Evolutionary conservation across 75 land plant species (phyloP).

Genomic region (Ceratopteris richardii): DNA sequence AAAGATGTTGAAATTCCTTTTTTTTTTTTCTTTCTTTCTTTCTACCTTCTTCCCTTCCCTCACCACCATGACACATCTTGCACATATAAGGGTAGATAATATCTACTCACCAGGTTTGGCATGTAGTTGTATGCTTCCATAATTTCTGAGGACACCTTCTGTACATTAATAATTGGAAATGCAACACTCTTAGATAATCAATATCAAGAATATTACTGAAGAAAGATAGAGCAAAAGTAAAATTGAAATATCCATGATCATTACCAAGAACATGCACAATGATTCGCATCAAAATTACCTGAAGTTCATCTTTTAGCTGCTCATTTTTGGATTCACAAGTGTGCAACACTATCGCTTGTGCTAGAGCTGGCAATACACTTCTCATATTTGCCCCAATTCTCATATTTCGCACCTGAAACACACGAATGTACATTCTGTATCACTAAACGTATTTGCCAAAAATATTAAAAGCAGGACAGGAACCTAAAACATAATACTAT

Average conservation of each 20-base stretch:
- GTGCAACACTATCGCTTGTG: slow-evolving; percentile 72
- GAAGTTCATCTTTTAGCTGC: not conserved
- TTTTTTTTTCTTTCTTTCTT: no score
- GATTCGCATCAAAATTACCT: not conserved
- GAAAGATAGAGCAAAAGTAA: no score
- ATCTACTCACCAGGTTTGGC: slow-evolving; percentile 57
- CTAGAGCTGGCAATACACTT: slow-evolving; percentile 82
- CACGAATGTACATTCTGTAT: not conserved
- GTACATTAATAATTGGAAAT: slow-evolving; percentile 6
- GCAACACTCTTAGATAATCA: no score
- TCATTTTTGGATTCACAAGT: not conserved
- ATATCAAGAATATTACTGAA: no score
- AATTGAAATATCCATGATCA: not conserved
- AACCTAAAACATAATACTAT: no score
- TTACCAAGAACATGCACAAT: no score
- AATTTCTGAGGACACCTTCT: slow-evolving; percentile 49
- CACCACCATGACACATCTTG: no score
- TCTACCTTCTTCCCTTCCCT: no score
- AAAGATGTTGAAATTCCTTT: no score
- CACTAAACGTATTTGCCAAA: not conserved
- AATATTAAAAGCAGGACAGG: not conserved
- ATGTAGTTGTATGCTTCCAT: slow-evolving; percentile 75
- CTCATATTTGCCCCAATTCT: slow-evolving; percentile 97
- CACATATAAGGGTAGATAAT: no score
- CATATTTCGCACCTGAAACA: slow-evolving; percentile 73